These are phyloP conservation scores for Fonsecaea pedrosoi DNA, from an alignment of 2,329 filamentous ascomycete species.

Conservation along the genomic window DNA sequence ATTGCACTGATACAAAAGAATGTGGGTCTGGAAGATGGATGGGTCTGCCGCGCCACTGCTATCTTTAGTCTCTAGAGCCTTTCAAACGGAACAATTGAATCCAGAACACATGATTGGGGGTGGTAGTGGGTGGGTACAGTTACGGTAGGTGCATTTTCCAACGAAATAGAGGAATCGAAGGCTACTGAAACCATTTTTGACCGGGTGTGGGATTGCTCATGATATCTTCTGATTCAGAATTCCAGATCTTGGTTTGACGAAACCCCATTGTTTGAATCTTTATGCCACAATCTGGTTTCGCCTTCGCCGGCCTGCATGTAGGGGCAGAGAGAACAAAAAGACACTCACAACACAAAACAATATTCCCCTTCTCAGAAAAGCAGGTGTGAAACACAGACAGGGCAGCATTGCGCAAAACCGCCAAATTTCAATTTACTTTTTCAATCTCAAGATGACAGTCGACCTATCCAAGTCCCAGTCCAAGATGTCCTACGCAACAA, in stretches of 20 bases:
- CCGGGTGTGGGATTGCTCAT: not conserved
- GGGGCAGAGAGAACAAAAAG: not conserved
- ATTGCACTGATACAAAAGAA: constrained; percentile 5
- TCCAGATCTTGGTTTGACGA: too few relatives aligned
- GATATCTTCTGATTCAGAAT: not conserved
- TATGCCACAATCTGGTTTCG: not conserved
- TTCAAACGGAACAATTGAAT: constrained; percentile 3
- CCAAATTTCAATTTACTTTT: constrained; percentile 1
- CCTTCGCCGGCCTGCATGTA: not conserved
- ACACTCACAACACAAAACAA: not conserved
- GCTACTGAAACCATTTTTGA: not conserved
- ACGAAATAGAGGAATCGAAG: not conserved
- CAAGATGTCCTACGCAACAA: constrained; percentile 9
- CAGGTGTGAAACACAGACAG: not conserved
- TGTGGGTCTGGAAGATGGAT: constrained; percentile 2
- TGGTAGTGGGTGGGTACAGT: not conserved
- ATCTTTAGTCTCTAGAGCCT: not conserved
- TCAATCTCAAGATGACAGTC: constrained; percentile 12
- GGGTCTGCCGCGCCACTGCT: constrained; percentile 7
- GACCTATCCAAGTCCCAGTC: constrained; percentile 4
- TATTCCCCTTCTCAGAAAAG: not conserved
- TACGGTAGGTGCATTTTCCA: not conserved
- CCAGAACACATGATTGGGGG: not conserved
- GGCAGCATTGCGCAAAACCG: not conserved
- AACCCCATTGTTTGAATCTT: not conserved